Conservation (phyloP, 2,329 filamentous ascomycete genomes). For the Claviceps africana region DNA sequence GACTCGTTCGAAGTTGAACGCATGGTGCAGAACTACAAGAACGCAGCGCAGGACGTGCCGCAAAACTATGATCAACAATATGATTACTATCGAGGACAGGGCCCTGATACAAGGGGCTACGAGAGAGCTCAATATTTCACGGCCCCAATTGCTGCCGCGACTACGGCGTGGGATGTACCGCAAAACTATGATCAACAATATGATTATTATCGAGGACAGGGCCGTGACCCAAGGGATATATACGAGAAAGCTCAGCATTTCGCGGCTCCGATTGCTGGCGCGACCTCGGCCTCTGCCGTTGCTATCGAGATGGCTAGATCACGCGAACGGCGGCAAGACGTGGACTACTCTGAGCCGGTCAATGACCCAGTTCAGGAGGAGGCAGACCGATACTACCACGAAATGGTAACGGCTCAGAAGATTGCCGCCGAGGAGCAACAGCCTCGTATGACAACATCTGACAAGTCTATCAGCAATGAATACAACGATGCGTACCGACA, state of each 20-base stretch:
- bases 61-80: constrained; percentile 11
- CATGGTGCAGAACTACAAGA: constrained; percentile 18
- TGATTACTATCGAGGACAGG: constrained; percentile 23
- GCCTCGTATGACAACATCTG: constrained; percentile 36
- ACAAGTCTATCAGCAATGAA: constrained; percentile 41
- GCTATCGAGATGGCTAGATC: constrained; percentile 27
- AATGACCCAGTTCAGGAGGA: constrained; percentile 39
- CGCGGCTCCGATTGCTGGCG: constrained; percentile 33
- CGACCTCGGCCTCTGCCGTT: constrained; percentile 32
- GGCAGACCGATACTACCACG: constrained; percentile 44
- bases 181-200: constrained; percentile 10
- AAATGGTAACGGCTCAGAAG: constrained; percentile 38
- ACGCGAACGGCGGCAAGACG: constrained; percentile 17
- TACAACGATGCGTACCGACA: constrained; percentile 28
- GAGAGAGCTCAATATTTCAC: constrained; percentile 34
- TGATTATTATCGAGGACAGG: constrained; percentile 22
- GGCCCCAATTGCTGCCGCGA: constrained; percentile 30
- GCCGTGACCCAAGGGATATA: constrained; percentile 29
- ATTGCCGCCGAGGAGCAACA: constrained; percentile 39
- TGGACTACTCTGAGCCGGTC: constrained; percentile 14
- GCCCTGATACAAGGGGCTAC: constrained; percentile 29
- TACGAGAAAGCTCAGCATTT: constrained; percentile 32
- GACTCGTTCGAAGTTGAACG: constrained; percentile 34
- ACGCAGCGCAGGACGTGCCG: constrained; percentile 9
- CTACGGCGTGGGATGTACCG: background rate